Evolutionary conservation across 108 stramenopile genomes (phyloP).

Genomic region (Discostella stelligeroides): DNA sequence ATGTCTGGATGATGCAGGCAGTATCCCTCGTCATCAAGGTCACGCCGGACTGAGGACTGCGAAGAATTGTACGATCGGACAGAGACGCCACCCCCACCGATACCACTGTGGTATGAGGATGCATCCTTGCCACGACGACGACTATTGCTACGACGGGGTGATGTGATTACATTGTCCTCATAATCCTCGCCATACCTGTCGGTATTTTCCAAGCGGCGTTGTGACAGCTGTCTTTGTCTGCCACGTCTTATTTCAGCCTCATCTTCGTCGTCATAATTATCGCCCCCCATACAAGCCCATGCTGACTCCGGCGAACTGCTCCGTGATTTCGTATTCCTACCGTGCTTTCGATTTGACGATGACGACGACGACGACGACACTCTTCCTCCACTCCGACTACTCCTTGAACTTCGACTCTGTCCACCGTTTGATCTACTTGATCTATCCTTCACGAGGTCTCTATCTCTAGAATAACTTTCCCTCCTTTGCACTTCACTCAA

Average conservation of each 20-base stretch:
- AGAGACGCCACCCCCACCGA: slow-evolving; percentile 1
- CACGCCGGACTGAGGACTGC: neutral
- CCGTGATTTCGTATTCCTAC: neutral
- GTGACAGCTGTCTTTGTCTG: neutral
- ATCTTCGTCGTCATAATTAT: neutral
- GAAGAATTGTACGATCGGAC: neutral
- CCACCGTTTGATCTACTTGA: neutral
- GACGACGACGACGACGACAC: neutral
- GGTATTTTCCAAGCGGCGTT: neutral
- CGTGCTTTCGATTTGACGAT: neutral
- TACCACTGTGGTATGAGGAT: neutral
- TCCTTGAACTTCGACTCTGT: neutral
- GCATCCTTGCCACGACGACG: no score
- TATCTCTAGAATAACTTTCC: no score
- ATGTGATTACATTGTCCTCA: neutral
- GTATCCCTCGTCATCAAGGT: slow-evolving; percentile 11
- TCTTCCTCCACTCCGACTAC: neutral
- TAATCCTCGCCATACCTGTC: neutral
- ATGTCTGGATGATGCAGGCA: slow-evolving; percentile 9
- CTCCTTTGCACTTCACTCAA: no score
- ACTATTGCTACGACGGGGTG: no score
- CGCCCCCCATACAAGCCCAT: neutral
- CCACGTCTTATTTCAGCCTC: neutral
- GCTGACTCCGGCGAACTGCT: neutral
- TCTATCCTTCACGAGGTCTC: no score